Conservation (phyloP, 2,329 filamentous ascomycete genomes). For the Paraphoma sp. region DNA sequence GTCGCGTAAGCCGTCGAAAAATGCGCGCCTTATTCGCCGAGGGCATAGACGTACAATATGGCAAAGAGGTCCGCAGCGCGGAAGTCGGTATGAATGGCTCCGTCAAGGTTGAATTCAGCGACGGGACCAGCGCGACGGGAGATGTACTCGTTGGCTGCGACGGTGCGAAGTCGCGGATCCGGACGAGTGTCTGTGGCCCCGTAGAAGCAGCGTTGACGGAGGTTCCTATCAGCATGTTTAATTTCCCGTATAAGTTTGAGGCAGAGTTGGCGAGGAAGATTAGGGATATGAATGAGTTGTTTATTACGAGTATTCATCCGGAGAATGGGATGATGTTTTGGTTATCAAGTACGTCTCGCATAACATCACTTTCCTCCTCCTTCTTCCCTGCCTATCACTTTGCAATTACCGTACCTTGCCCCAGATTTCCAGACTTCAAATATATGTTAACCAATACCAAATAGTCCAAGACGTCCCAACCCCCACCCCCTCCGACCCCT, state of each 20-base stretch:
- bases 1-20: constrained; percentile 27
- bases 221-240: constrained; percentile 29
- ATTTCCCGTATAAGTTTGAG: constrained; percentile 24
- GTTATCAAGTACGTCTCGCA: constrained; percentile 29
- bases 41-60: constrained; percentile 27
- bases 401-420: no score
- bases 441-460: constrained; percentile 9
- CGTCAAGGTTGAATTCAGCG: constrained; percentile 25
- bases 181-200: constrained; percentile 22
- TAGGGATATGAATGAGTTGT: constrained; percentile 22
- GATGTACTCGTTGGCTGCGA: constrained; percentile 29
- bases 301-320: constrained; percentile 29
- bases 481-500: constrained; percentile 25
- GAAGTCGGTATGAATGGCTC: constrained; percentile 15
- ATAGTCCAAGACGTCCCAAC: constrained; percentile 40
- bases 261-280: constrained; percentile 20
- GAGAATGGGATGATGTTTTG: constrained; percentile 33
- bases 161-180: constrained; percentile 21
- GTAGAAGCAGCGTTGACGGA: constrained; percentile 23
- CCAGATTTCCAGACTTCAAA: constrained; percentile 4
- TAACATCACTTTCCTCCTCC: no score
- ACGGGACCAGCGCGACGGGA: constrained; percentile 22
- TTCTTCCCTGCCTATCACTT: no score
- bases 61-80: constrained; percentile 19
- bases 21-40: constrained; percentile 30